A percentile compares a stretch with the other conserved stretches of the same genome.
phyloP scores from a whole-genome alignment of 2,329 filamentous ascomycete genomes.

The Berkeleyomyces rouxiae region DNA sequence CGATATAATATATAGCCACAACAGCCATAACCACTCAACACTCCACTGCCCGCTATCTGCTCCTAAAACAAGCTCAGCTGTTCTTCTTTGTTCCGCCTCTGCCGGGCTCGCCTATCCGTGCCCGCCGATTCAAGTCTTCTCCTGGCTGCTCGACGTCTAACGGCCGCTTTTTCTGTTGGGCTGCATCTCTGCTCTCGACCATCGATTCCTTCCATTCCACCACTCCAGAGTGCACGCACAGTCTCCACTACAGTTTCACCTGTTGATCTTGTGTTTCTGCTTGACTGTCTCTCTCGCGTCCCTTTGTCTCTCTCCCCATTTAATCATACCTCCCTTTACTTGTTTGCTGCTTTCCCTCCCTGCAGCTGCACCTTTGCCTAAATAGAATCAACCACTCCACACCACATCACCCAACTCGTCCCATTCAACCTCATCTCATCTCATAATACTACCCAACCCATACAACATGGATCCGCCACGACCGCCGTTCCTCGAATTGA shows the following conservation, averaged over 20 bases:
- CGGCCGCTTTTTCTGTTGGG: not conserved
- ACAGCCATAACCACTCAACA: not conserved
- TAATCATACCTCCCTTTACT: not conserved
- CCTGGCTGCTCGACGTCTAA: not conserved
- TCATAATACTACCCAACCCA: not conserved
- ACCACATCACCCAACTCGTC: not conserved
- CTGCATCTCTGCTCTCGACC: not conserved
- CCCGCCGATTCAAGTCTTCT: not conserved
- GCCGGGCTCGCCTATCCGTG: not conserved
- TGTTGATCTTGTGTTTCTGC: conserved; percentile 2
- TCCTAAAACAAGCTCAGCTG: not conserved
- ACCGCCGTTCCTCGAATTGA: conserved; percentile 42
- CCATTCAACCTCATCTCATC: not conserved
- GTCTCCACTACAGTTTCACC: not conserved
- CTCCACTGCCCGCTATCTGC: not conserved
- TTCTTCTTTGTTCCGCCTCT: not conserved
- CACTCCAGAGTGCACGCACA: not conserved
- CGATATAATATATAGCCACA: not conserved
- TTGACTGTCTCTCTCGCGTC: not conserved
- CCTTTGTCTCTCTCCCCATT: not conserved
- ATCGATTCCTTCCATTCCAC: not conserved
- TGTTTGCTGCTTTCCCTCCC: not conserved
- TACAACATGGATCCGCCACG: conserved; percentile 32
- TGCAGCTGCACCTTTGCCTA: not conserved
- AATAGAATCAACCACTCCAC: not conserved